Conservation (phyloP, 2,329 filamentous ascomycete genomes). For the Cercospora beticola region DNA sequence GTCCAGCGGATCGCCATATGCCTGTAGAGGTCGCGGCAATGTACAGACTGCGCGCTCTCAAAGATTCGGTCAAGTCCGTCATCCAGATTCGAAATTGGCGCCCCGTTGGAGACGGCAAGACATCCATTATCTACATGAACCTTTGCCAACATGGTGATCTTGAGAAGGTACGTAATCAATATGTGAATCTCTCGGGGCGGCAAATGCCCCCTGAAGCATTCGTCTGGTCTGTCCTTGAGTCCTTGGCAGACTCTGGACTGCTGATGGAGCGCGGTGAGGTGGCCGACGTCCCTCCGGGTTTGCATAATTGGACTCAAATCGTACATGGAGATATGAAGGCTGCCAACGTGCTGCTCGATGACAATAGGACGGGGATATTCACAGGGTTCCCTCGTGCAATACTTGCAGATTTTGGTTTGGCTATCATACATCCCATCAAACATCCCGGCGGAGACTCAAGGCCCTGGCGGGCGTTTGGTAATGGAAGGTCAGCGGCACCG, state of each 20-base stretch:
- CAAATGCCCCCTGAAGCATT: neutral
- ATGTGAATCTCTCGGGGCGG: neutral
- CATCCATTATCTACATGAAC: neutral
- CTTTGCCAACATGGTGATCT: conserved; percentile 2
- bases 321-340: conserved; percentile 12
- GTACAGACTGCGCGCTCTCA: neutral
- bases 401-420: conserved; percentile 4
- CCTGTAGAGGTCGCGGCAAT: neutral
- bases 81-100: conserved; percentile 4
- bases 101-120: neutral
- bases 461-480: too few species aligned
- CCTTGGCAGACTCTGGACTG: neutral
- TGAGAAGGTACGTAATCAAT: neutral
- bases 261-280: neutral
- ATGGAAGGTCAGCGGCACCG: too few species aligned
- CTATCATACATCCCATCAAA: neutral
- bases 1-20: neutral
- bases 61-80: neutral
- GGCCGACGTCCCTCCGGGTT: neutral
- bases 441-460: neutral
- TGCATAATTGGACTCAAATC: neutral
- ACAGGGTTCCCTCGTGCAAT: conserved; percentile 3
- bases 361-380: neutral
- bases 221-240: conserved; percentile 2
- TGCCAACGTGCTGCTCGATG: neutral